Percentiles rank a stretch among this genome's conserved stretches.
phyloP scores from a whole-genome alignment of 371 early-diverging fungal species.

The Mortierella sp. region DNA sequence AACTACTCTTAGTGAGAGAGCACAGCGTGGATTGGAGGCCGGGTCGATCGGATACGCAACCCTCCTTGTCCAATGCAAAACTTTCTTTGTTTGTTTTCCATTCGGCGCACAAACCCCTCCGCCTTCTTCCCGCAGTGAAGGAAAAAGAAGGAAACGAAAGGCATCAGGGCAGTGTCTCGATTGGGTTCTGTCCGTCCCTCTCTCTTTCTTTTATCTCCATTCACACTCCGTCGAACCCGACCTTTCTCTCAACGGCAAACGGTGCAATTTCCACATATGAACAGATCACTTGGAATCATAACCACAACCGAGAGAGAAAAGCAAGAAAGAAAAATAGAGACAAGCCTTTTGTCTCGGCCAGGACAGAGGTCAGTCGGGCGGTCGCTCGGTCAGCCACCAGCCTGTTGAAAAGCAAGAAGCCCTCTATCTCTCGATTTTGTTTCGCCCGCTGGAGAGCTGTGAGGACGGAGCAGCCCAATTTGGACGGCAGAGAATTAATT shows the following conservation, averaged over 20 bases:
- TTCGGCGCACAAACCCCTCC: not conserved
- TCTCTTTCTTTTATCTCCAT: not conserved
- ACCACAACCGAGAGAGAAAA: no score
- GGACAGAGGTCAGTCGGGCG: no score
- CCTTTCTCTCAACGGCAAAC: not conserved
- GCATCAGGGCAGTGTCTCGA: not conserved
- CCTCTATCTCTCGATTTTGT: not conserved
- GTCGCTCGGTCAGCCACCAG: no score
- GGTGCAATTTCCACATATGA: not conserved
- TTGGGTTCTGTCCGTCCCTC: slow-evolving; percentile 1
- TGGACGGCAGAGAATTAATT: not conserved
- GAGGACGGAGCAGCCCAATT: not conserved
- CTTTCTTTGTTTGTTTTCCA: not conserved
- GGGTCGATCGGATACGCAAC: no score
- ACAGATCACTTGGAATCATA: no score
- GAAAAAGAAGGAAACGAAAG: not conserved
- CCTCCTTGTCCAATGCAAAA: not conserved
- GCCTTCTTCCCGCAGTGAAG: not conserved
- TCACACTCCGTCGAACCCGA: slow-evolving; percentile 2
- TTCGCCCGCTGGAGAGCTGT: not conserved
- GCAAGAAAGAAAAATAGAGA: no score
- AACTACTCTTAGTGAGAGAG: not conserved
- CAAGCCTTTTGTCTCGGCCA: no score
- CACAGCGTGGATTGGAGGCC: no score
- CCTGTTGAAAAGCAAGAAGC: no score